Evolutionary conservation across 768 basidiomycete genomes (phyloP).

Genomic region (Termitomyces heimii): DNA sequence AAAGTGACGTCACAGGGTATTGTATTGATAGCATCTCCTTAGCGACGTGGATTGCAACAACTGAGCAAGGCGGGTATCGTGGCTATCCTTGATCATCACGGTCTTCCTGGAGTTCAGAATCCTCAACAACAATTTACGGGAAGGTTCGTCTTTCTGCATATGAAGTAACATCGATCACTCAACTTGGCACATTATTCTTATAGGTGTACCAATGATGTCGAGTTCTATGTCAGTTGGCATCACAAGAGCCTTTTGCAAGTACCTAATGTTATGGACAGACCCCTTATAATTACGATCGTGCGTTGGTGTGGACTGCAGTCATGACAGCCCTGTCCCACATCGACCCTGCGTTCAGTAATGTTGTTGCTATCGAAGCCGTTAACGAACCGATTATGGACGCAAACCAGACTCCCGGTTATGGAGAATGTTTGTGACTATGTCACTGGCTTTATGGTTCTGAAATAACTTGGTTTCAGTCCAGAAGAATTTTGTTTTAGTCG

Average conservation of each 20-base stretch:
- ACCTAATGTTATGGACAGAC: slow-evolving; percentile 36
- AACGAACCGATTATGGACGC: slow-evolving; percentile 81
- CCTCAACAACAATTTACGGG: slow-evolving; percentile 64
- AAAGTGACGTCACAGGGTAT: not conserved
- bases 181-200: not conserved
- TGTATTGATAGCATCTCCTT: not conserved
- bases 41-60: slow-evolving; percentile 61
- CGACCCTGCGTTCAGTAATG: slow-evolving; percentile 58
- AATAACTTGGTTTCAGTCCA: slow-evolving; percentile 41
- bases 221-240: slow-evolving; percentile 58
- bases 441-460: not conserved
- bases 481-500: slow-evolving; percentile 59
- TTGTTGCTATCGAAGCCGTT: slow-evolving; percentile 67
- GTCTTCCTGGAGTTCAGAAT: slow-evolving; percentile 63
- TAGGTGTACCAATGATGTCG: slow-evolving; percentile 61
- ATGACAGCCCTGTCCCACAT: slow-evolving; percentile 71
- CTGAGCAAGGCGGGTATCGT: slow-evolving; percentile 58
- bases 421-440: slow-evolving; percentile 45
- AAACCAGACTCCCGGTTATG: slow-evolving; percentile 57
- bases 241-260: not conserved
- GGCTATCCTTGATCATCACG: slow-evolving; percentile 64
- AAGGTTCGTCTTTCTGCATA: slow-evolving; percentile 30
- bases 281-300: slow-evolving; percentile 66
- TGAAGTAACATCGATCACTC: not conserved
- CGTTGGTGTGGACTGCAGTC: slow-evolving; percentile 75